Percentiles rank a stretch among this genome's conserved stretches.
phyloP scores from a whole-genome alignment of 129 eudicot genomes.

The Chrysanthemum lavandulifolium region DNA sequence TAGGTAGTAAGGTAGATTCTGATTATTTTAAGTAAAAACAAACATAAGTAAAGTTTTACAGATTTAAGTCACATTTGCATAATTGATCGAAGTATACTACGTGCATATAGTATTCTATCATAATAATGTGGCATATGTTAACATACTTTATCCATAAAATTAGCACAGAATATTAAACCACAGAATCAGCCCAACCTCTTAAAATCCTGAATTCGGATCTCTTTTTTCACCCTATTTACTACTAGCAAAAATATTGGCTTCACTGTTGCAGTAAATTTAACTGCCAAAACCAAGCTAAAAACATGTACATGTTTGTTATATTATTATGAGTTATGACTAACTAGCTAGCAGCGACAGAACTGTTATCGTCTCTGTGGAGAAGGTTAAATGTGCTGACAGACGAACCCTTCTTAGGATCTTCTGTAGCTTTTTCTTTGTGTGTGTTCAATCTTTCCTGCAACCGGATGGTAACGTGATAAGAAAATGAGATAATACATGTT shows the following conservation, averaged over 20 bases:
- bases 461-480: background rate
- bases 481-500: background rate
- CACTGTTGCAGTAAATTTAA: slow-evolving; percentile 18
- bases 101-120: no score
- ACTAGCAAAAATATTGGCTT: no score
- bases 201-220: slow-evolving; percentile 13
- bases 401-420: slow-evolving; percentile 33
- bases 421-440: slow-evolving; percentile 31
- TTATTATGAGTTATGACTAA: slow-evolving; percentile 35
- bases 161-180: slow-evolving; percentile 14
- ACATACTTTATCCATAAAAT: no score
- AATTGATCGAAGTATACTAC: no score
- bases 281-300: slow-evolving; percentile 64
- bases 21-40: no score
- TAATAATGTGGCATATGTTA: no score
- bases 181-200: slow-evolving; percentile 22
- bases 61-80: no score
- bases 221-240: background rate
- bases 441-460: slow-evolving; percentile 54
- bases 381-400: slow-evolving; percentile 71
- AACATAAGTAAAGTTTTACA: no score
- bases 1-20: no score
- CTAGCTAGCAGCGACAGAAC: slow-evolving; percentile 33
- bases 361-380: slow-evolving; percentile 64
- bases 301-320: slow-evolving; percentile 59